These are phyloP conservation scores for Arthrobotrys iridis DNA, from an alignment of 2,329 filamentous ascomycete genomes.

Conservation along the genomic window DNA sequence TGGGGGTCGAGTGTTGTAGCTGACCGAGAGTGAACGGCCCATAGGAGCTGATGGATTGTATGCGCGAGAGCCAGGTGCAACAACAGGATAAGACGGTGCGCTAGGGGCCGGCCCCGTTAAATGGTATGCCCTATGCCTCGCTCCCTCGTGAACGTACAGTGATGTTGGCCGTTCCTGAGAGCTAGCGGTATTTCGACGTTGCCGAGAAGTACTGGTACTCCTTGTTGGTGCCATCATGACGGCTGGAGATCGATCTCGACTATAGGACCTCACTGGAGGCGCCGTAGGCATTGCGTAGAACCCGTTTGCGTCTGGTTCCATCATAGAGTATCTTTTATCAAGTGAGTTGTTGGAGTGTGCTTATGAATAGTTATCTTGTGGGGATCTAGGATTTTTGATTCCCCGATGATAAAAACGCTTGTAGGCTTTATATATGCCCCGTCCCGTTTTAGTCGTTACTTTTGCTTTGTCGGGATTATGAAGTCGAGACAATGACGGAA, in stretches of 20 bases:
- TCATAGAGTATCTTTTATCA: slow-evolving; percentile 15
- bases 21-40: slow-evolving; percentile 45
- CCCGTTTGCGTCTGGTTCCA: slow-evolving; percentile 53
- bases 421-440: slow-evolving; percentile 21
- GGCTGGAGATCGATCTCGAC: slow-evolving; percentile 47
- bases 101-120: slow-evolving; percentile 49
- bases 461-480: background rate
- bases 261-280: slow-evolving; percentile 37
- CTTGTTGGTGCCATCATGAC: slow-evolving; percentile 47
- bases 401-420: slow-evolving; percentile 1
- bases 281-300: slow-evolving; percentile 51
- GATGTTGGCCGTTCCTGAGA: slow-evolving; percentile 52
- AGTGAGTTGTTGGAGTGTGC: slow-evolving; percentile 16
- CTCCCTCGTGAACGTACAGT: slow-evolving; percentile 49
- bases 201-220: slow-evolving; percentile 34
- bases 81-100: slow-evolving; percentile 24
- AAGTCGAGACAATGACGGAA: slow-evolving; percentile 42
- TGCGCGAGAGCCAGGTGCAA: slow-evolving; percentile 24
- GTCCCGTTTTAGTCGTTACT: slow-evolving; percentile 6
- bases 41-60: slow-evolving; percentile 35
- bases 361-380: slow-evolving; percentile 15
- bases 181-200: slow-evolving; percentile 36
- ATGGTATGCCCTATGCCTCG: slow-evolving; percentile 48
- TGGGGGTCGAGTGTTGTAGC: slow-evolving; percentile 27
- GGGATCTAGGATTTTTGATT: slow-evolving; percentile 1